Base-by-base conservation (phyloP, 495 filamentous ascomycete species). In the Daldinia decipiens region DNA sequence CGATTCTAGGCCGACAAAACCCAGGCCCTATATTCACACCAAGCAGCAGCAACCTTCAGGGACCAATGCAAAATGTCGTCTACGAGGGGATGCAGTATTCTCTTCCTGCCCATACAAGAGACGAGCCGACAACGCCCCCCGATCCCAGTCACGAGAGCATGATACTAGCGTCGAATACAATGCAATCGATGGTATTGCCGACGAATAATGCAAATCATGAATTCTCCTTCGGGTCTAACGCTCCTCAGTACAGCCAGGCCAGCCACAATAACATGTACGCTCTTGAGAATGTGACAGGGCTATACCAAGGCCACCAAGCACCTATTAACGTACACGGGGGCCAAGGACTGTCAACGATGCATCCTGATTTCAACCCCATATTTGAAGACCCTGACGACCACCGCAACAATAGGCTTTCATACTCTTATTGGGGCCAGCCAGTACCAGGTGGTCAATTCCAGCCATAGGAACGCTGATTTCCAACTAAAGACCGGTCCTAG, bases 131-230 rank as follows among this genome's bases (percentile, higher is more conserved):
- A 2, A 43, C 45, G 1, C 45, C 69, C 8, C 53, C 63, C 0
- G 53, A 59, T 21, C 51, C n/a, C 1, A n/a, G 57, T 13, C 62
- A 53, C 17, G 34, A 51, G 13, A 29, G n/a, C 11, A 72, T 72
- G 62, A 71, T 71, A 43, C 19, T 71, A 32, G 34, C 40, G 12
- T 31, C 39, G 5, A 59, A 65, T n/a, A n/a, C 54, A 31, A 59
- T 65, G 31, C 67, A 70, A 31, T 17, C 55, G 9, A 19, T 56
- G 21, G 47, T 36, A 24, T 27, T 67, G 39, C 34, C 57, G 27
- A 32, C 47, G 15, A 17, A 31, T 17, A 64, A 62, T 1, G 11
- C 59, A 19, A 51, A 15, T 26, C 68, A 71, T 11, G 45, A 45
- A 6, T 67, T 59, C 38, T 8, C 62, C 0, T 71, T 63, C 21